Evolutionary conservation across 2,329 filamentous ascomycete species (phyloP).

Genomic region (Penicillium sp.): DNA sequence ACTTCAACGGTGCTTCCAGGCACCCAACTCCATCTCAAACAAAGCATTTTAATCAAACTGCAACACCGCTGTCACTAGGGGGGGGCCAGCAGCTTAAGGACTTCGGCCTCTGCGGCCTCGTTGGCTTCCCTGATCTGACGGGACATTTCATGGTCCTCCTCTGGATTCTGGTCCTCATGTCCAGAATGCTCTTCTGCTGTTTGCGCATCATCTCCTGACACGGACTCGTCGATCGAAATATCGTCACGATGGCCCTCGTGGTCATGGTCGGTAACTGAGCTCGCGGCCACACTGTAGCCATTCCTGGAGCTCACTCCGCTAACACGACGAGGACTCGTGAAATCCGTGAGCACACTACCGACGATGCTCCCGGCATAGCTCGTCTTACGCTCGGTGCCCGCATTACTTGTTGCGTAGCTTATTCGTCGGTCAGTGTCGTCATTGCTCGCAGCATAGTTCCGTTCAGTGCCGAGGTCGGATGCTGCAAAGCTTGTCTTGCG

Average conservation of each 20-base stretch:
- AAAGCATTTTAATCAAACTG: slow-evolving; percentile 7
- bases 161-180: slow-evolving; percentile 13
- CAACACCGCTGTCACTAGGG: slow-evolving; percentile 30
- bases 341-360: slow-evolving; percentile 42
- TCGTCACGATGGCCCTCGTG: slow-evolving; percentile 19
- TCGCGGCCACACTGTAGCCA: slow-evolving; percentile 28
- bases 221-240: slow-evolving; percentile 19
- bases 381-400: slow-evolving; percentile 13
- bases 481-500: slow-evolving; percentile 6
- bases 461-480: neutral
- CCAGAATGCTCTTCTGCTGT: slow-evolving; percentile 15
- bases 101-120: slow-evolving; percentile 21
- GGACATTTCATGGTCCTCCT: slow-evolving; percentile 17
- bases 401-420: slow-evolving; percentile 41
- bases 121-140: slow-evolving; percentile 15
- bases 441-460: slow-evolving; percentile 51
- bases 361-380: slow-evolving; percentile 42
- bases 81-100: slow-evolving; percentile 31
- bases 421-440: slow-evolving; percentile 45
- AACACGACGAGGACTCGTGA: slow-evolving; percentile 40
- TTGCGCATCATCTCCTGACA: slow-evolving; percentile 22
- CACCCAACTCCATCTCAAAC: slow-evolving; percentile 4
- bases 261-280: slow-evolving; percentile 17
- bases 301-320: slow-evolving; percentile 45
- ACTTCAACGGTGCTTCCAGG: slow-evolving; percentile 4